These are phyloP conservation scores for Secale cereale DNA, from an alignment of 176 grass and related monocot species.

Conservation along the genomic window DNA sequence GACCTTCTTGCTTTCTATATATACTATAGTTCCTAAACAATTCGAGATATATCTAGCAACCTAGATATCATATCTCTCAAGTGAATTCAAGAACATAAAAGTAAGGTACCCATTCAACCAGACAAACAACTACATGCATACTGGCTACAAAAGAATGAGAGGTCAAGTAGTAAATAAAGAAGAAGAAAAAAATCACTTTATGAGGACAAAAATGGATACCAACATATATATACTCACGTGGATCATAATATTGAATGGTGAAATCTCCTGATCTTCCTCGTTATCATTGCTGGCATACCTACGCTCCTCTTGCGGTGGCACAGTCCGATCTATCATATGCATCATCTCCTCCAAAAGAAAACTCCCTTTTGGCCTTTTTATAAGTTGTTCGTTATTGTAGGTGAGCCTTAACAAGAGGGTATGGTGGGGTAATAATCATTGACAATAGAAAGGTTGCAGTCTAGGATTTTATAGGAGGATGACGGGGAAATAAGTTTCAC, in stretches of 20 bases:
- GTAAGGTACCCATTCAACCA: not conserved
- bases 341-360: no score
- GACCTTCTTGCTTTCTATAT: not conserved
- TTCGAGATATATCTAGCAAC: not conserved
- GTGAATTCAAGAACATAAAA: not conserved
- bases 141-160: not conserved
- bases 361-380: not conserved
- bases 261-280: not conserved
- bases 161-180: not conserved
- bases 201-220: not conserved
- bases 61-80: not conserved
- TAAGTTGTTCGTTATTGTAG: not conserved
- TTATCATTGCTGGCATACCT: not conserved
- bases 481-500: not conserved
- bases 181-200: not conserved
- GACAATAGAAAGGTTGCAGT: not conserved
- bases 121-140: not conserved
- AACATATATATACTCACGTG: slow-evolving; percentile 2
- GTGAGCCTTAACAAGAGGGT: not conserved
- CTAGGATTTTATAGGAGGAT: not conserved
- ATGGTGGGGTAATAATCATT: not conserved
- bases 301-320: not conserved
- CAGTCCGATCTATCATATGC: no score
- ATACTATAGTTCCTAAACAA: not conserved
- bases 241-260: not conserved